Percentiles rank a stretch among this genome's conserved stretches.
These are phyloP conservation scores for Physcia stellaris DNA, from an alignment of 495 filamentous ascomycete genomes.

Conservation along the genomic window DNA sequence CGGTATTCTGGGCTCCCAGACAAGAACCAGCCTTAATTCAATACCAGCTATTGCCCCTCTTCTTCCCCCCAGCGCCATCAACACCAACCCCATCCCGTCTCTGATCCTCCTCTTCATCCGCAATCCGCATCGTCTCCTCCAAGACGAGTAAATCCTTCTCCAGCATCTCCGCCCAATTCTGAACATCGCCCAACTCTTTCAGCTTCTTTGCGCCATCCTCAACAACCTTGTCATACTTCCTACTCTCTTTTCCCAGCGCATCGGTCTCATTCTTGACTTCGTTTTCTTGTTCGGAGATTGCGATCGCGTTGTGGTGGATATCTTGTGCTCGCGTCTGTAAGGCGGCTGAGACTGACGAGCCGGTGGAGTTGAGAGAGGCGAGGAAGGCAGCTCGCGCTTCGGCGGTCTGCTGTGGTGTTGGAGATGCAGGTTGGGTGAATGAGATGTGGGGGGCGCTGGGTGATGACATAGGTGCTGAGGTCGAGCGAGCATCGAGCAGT, in stretches of 20 bases:
- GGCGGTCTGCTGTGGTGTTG: conserved; percentile 26
- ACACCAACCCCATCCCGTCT: conserved; percentile 14
- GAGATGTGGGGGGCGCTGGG: conserved; percentile 3
- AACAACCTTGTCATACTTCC: conserved; percentile 52
- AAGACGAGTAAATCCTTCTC: conserved; percentile 81
- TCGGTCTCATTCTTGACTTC: conserved; percentile 52
- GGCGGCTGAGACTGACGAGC: conserved; percentile 47
- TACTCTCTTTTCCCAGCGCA: conserved; percentile 56
- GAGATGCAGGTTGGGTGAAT: conserved; percentile 7
- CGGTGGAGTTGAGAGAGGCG: conserved; percentile 64
- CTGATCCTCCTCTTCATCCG: conserved; percentile 27
- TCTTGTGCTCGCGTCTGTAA: conserved; percentile 53
- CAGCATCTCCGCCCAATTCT: conserved; percentile 96
- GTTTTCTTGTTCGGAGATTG: conserved; percentile 58
- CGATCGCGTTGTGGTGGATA: conserved; percentile 58
- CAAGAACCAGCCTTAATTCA: too few relatives aligned
- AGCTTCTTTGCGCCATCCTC: conserved; percentile 55
- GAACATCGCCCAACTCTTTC: conserved; percentile 90
- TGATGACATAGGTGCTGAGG: too few relatives aligned
- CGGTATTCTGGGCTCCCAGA: too few relatives aligned
- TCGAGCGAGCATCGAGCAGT: too few relatives aligned
- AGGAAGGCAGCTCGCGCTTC: conserved; percentile 66
- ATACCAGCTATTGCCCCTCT: conserved; percentile 2
- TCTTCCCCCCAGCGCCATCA: conserved; percentile 4
- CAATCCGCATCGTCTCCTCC: conserved; percentile 71